phyloP scores from a whole-genome alignment of 345 rosid genomes.

The Arabidopsis arenosa region DNA sequence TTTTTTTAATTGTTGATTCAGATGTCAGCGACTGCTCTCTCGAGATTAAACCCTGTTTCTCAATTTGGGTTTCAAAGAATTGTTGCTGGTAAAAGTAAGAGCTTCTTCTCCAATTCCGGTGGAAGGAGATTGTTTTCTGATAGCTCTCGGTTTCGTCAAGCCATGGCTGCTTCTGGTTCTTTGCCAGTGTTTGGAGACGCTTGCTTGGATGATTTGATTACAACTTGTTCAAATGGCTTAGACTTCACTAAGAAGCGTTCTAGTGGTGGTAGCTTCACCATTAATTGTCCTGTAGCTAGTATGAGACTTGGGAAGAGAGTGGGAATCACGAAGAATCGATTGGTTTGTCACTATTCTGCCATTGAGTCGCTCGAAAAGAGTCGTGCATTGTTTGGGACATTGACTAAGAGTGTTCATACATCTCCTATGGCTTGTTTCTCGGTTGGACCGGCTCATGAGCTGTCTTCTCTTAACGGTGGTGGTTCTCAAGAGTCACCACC shows the following conservation, averaged over 20 bases:
- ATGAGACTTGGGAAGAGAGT: constrained; percentile 57
- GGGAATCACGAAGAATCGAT: constrained; percentile 35
- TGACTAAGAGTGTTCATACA: constrained; percentile 50
- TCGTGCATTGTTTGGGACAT: constrained; percentile 43
- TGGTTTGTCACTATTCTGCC: constrained; percentile 53
- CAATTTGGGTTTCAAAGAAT: constrained; percentile 53
- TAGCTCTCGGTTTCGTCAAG: constrained; percentile 31
- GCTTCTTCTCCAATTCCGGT: constrained; percentile 24
- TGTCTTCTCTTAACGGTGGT: constrained; percentile 62
- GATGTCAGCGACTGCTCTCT: constrained; percentile 64
- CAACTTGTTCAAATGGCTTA: constrained; percentile 59
- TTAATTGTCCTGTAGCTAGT: constrained; percentile 52
- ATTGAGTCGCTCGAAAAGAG: constrained; percentile 47
- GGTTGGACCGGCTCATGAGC: constrained; percentile 61
- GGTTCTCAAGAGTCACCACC: constrained; percentile 56
- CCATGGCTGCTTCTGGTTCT: constrained; percentile 78
- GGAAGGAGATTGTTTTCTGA: constrained; percentile 41
- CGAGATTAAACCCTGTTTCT: constrained; percentile 53
- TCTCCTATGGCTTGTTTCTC: constrained; percentile 52
- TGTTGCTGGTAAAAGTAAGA: constrained; percentile 33
- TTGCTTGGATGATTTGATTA: constrained; percentile 61
- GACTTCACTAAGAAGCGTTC: constrained; percentile 57
- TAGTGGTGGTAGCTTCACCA: constrained; percentile 49
- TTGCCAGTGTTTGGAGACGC: constrained; percentile 71
- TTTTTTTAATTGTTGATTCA: constrained; percentile 21